Conservation (phyloP, 768 basidiomycete genomes). For the Podaxis rugospora region DNA sequence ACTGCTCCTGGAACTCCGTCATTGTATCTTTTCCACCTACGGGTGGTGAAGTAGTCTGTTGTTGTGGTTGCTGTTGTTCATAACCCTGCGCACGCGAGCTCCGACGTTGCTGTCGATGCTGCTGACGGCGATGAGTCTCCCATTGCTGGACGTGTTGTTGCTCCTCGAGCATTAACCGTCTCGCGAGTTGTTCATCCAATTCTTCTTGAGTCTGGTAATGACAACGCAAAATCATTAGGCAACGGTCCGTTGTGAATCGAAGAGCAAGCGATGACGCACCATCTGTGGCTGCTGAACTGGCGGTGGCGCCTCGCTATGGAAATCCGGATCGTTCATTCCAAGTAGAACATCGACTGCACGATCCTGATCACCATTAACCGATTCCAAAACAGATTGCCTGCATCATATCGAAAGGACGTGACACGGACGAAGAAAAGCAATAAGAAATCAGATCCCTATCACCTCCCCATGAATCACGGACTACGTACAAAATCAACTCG, state of each 20-base stretch:
- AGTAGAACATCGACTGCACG: slow-evolving; percentile 73
- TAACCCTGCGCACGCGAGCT: slow-evolving; percentile 11
- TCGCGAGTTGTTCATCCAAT: slow-evolving; percentile 76
- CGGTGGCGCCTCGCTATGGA: slow-evolving; percentile 36
- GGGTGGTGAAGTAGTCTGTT: slow-evolving; percentile 16
- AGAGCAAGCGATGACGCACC: slow-evolving; percentile 10
- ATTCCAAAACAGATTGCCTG: slow-evolving; percentile 69
- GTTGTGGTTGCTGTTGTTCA: slow-evolving; percentile 16
- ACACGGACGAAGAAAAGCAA: neutral
- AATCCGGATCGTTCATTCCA: slow-evolving; percentile 84
- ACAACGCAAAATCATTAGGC: neutral
- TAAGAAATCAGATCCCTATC: neutral
- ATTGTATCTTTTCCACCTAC: slow-evolving; percentile 44
- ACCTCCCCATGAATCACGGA: neutral
- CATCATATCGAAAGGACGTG: neutral
- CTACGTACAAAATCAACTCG: slow-evolving; percentile 57
- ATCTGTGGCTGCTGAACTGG: slow-evolving; percentile 17
- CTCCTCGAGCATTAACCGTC: slow-evolving; percentile 65
- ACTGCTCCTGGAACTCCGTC: slow-evolving; percentile 69
- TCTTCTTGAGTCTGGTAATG: slow-evolving; percentile 51
- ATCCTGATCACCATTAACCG: slow-evolving; percentile 67
- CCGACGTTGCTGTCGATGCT: slow-evolving; percentile 17
- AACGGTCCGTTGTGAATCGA: neutral
- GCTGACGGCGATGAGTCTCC: slow-evolving; percentile 26
- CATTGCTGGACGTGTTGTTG: slow-evolving; percentile 35